These are phyloP conservation scores for Austroboletus festivus DNA, from an alignment of 768 basidiomycete species.

Conservation along the genomic window DNA sequence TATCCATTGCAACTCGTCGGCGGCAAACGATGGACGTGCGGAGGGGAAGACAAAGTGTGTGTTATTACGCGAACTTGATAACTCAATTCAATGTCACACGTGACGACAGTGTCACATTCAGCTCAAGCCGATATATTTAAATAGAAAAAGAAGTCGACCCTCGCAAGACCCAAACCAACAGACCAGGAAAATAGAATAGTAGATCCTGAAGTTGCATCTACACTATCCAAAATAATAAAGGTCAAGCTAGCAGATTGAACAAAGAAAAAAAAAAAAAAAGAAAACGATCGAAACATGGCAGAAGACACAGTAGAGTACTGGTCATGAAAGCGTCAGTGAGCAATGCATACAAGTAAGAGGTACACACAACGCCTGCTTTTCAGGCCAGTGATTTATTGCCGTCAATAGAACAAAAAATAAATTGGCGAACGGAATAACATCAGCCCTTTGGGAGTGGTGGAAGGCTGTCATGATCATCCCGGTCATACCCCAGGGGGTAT, in stretches of 20 bases:
- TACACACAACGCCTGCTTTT: conserved; percentile 28
- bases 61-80: conserved; percentile 21
- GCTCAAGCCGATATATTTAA: conserved; percentile 5
- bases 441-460: conserved; percentile 27
- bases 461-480: conserved; percentile 28
- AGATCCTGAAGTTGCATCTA: neutral
- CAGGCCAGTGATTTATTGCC: conserved; percentile 25
- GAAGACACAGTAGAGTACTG: conserved; percentile 8
- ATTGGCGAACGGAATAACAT: conserved; percentile 2
- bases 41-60: conserved; percentile 12
- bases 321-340: conserved; percentile 15
- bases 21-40: neutral
- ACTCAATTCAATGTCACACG: conserved; percentile 20
- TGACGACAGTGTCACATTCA: conserved; percentile 17
- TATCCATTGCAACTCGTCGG: conserved; percentile 40
- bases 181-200: conserved; percentile 2
- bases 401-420: conserved; percentile 6
- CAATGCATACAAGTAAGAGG: conserved; percentile 25
- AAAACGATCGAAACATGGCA: conserved; percentile 4
- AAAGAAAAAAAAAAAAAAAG: conserved; percentile 16
- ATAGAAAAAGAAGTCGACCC: conserved; percentile 14
- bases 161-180: conserved; percentile 14
- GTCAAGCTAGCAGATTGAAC: conserved; percentile 2
- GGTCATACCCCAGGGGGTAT: conserved; percentile 77
- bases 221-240: conserved; percentile 3